Conservation (phyloP, 2,329 filamentous ascomycete species). For the Cephalotrichum gorgonifer region DNA sequence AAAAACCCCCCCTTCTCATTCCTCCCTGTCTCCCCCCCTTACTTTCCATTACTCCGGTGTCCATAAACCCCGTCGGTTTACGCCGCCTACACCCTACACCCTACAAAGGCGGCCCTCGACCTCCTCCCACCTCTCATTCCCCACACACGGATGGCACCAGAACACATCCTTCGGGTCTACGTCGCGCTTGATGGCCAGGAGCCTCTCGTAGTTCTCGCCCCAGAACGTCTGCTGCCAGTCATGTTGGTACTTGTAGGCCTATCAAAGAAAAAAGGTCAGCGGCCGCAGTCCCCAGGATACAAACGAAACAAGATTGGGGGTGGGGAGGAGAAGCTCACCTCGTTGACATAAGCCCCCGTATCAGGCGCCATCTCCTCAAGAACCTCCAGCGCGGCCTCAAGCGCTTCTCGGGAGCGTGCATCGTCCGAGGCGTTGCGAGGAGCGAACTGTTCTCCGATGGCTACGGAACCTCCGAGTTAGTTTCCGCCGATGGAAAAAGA, state of each 20-base stretch:
- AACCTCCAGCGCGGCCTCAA: conserved; percentile 19
- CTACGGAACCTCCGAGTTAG: too few species aligned
- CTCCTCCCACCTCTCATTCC: conserved; percentile 35
- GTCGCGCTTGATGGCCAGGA: conserved; percentile 33
- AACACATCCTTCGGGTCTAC: conserved; percentile 36
- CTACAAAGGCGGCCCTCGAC: background rate
- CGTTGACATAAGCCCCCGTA: conserved; percentile 34
- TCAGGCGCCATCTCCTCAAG: conserved; percentile 27
- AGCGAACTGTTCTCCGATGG: background rate
- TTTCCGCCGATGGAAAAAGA: too few species aligned
- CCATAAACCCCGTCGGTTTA: too few species aligned
- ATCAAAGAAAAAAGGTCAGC: background rate
- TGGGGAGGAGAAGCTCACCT: conserved; percentile 19
- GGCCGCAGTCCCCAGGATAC: too few species aligned
- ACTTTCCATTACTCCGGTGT: too few species aligned
- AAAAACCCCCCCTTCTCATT: too few species aligned
- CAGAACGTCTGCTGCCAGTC: conserved; percentile 35
- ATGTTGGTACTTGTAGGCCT: conserved; percentile 37
- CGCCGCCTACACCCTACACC: background rate
- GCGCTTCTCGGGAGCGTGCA: conserved; percentile 12
- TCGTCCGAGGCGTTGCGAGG: conserved; percentile 7
- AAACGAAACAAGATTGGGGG: background rate
- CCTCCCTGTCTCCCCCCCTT: too few species aligned
- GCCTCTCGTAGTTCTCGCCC: conserved; percentile 30
- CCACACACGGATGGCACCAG: conserved; percentile 35